Base-by-base conservation (phyloP, 768 basidiomycete species). In the Termitomyces sp. region DNA sequence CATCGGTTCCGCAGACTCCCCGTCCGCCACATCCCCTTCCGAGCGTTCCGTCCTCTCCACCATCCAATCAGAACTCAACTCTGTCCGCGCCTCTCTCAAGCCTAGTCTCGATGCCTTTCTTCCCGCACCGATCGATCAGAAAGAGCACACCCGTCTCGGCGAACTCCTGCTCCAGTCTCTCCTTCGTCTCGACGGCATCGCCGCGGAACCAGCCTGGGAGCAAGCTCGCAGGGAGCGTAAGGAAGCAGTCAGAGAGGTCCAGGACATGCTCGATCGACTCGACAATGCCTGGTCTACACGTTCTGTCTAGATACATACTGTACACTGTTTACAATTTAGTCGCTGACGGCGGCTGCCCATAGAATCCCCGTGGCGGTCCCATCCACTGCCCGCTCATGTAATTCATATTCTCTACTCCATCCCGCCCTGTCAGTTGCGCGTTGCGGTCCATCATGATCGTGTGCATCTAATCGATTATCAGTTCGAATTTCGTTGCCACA, bases 91-190 rank as follows among this genome's bases (percentile, higher is more conserved):
- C 37, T 77, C 76, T 33, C 82, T 93, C 50, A 69, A 76, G 0
- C 85, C 86, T 0, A 75, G 77, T 37, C 79, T 92, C 57, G 79
- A 85, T 14, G 64, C 71, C 37, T 89, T 92, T 64, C 74, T 88
- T 51, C 65, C 53, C 49, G 64, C 60, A 32, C 61, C 69, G 14
- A 56, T 61, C 14, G 53, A 68, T 14, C 63, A 70, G 13, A 77
- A 74, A 57, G 80, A 82, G 57, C 79, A 78, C 57, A 58, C 70
- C n/a, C 77, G 91, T 18, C 74, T 98, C 52, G 85, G 82, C 26
- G 96, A 98, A 72, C 72, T 92, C 56, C 79, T 98, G 26, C 79
- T 97, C 26, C 95, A 97, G 69, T 81, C 86, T n/a, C 77, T 98
- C 27, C 80, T 98, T 20, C 84, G 91, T 50, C 76, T 98, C 34